Conservation (phyloP, 2,329 filamentous ascomycete species). For the Tolypocladium guangdongense region DNA sequence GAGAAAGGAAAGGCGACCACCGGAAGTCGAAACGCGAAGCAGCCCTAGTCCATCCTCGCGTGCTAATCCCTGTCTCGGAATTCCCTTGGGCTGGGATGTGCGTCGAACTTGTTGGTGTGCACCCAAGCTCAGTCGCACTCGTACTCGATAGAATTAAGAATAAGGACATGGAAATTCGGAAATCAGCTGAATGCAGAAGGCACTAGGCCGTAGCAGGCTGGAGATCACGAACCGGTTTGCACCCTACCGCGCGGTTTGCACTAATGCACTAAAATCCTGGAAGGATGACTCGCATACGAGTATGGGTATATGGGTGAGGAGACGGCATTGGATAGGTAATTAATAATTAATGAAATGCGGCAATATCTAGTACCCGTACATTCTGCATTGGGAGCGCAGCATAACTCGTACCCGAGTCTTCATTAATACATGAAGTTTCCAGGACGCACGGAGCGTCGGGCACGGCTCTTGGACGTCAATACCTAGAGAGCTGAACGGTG, state of each 20-base stretch:
- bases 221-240: not conserved
- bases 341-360: too few species aligned
- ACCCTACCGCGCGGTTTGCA: not conserved
- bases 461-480: not conserved
- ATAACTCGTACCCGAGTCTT: not conserved
- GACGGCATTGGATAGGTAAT: too few species aligned
- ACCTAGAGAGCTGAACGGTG: not conserved
- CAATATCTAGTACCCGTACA: too few species aligned
- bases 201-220: not conserved
- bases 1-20: not conserved
- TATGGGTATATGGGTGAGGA: not conserved
- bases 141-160: not conserved
- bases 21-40: not conserved
- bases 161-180: not conserved
- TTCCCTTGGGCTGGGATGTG: not conserved
- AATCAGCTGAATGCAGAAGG: not conserved
- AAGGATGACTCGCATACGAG: too few species aligned
- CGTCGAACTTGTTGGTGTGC: too few species aligned
- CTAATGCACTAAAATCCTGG: not conserved
- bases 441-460: not conserved
- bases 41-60: too few species aligned
- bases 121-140: too few species aligned
- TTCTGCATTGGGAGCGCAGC: not conserved
- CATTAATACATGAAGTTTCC: not conserved
- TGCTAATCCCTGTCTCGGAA: not conserved